Evolutionary conservation across 2,329 filamentous ascomycete species (phyloP).

Genomic region (Xylariaceae sp.): DNA sequence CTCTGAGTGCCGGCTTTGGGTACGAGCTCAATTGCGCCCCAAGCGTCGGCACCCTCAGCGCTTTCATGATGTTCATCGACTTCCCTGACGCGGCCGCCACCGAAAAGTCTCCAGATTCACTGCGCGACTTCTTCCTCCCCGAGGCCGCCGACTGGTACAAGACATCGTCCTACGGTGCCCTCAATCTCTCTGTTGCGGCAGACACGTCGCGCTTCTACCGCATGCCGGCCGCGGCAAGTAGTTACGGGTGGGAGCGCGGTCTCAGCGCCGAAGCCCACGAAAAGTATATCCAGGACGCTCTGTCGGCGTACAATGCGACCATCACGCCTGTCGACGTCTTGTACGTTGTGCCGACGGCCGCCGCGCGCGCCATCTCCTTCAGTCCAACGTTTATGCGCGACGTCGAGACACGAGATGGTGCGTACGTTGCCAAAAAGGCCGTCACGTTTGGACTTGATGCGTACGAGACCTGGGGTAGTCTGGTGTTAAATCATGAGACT

Average conservation of each 20-base stretch:
- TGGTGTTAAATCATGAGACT: constrained; percentile 34
- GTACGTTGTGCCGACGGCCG: constrained; percentile 24
- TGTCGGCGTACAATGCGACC: constrained; percentile 18
- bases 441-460: constrained; percentile 30
- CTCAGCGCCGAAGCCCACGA: constrained; percentile 21
- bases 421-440: constrained; percentile 25
- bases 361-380: constrained; percentile 23
- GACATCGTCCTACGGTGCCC: constrained; percentile 18
- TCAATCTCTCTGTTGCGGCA: constrained; percentile 14
- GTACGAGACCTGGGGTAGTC: constrained; percentile 27
- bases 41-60: constrained; percentile 25
- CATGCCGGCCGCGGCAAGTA: constrained; percentile 17
- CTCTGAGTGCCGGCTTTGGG: constrained; percentile 27
- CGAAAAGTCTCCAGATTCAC: constrained; percentile 18
- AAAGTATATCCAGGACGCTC: constrained; percentile 26
- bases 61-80: constrained; percentile 34
- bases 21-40: constrained; percentile 26
- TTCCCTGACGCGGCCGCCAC: constrained; percentile 14
- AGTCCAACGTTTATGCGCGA: constrained; percentile 21
- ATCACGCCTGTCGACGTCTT: constrained; percentile 23
- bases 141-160: constrained; percentile 23
- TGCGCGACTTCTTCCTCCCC: constrained; percentile 22
- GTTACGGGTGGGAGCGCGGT: constrained; percentile 24
- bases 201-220: constrained; percentile 23
- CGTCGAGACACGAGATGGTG: constrained; percentile 19